Evolutionary conservation across 2,329 filamentous ascomycete genomes (phyloP).

Genomic region (Didymella glomerata): DNA sequence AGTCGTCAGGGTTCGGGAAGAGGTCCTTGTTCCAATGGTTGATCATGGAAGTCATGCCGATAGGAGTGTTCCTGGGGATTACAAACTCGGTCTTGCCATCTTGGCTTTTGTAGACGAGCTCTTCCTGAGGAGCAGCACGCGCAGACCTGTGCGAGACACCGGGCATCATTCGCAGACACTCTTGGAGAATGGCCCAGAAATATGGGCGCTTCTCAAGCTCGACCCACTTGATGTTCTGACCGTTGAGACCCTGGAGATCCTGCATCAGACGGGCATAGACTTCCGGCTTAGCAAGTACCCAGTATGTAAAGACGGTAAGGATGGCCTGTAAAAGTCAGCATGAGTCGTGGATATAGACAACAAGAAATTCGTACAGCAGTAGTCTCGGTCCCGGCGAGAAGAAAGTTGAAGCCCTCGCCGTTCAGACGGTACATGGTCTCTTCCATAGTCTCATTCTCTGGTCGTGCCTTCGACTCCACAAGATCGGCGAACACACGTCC

Average conservation of each 20-base stretch:
- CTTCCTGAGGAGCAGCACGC: constrained; percentile 32
- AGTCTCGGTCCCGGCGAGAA: constrained; percentile 38
- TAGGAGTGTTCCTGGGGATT: constrained; percentile 38
- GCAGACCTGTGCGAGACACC: constrained; percentile 38
- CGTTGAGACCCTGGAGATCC: constrained; percentile 28
- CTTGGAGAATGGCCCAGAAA: constrained; percentile 45
- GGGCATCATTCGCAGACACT: constrained; percentile 49
- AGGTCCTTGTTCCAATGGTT: constrained; percentile 47
- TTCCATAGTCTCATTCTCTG: constrained; percentile 29
- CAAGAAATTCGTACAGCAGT: no score
- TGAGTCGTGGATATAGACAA: no score
- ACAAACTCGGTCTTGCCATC: constrained; percentile 34
- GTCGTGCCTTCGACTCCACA: constrained; percentile 32
- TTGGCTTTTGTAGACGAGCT: constrained; percentile 31
- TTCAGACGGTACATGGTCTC: constrained; percentile 31
- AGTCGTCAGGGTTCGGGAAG: constrained; percentile 41
- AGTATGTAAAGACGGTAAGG: constrained; percentile 45
- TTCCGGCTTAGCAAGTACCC: constrained; percentile 45
- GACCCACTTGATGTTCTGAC: constrained; percentile 28
- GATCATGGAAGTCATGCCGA: constrained; percentile 42
- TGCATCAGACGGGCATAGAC: constrained; percentile 32
- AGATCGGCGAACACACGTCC: constrained; percentile 37
- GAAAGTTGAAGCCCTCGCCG: constrained; percentile 39
- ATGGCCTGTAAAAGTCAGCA: constrained; percentile 26
- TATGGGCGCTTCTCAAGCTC: constrained; percentile 45